Evolutionary conservation across 2,329 filamentous ascomycete genomes (phyloP), one percentile per base, ranked within the genome.

Genomic region (Fusarium oxysporum): DNA sequence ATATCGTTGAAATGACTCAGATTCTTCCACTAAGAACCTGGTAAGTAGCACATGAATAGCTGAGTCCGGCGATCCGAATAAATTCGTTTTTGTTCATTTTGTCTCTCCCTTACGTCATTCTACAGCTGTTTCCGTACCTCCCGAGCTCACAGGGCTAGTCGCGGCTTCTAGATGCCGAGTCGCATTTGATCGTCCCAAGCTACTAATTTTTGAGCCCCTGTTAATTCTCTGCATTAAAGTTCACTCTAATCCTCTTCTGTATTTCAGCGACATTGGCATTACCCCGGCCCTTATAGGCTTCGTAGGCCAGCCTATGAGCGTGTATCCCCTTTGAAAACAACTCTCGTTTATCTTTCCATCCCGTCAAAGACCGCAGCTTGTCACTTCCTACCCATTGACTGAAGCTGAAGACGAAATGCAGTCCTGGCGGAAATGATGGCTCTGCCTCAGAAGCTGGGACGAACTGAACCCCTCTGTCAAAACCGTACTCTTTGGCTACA

Each of bases 361-460:
- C 83, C 10, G 82, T 85, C 41, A 84, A 33, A 19, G 53, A 66
- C 19, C 84, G 73, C 14, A 86, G 79, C 72, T 84, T 85, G 0
- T 80, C 76, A n/a, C 83, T 85, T 21, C 80, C 78, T 1, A 84
- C 81, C 83, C 84, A 85, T 70, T 86, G 84, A 23, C 79, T 81
- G 35, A 81, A 84, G 17, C 79, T 79, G 21, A 84, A 78, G 7
- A 82, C 64, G 3, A 77, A 28, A 3, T 76, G 47, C 62, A 81
- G 41, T 5, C 63, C 71, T 0, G 12, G 7, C 5, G 76, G 77
- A n/a, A 74, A 77, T 9, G 65, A 68, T 6, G 71, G 13, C 25
- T 38, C 63, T 8, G 72, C 73, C 23, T 73, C 75, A 10, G 67
- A 65, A 1, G 56, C 33, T 3, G 73, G 62, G 5, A 79, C 57